A percentile compares a stretch with the other conserved stretches of the same genome.
phyloP scores from a whole-genome alignment of 2,329 filamentous ascomycete species.

The Hymenotorrendiella dingleyae region DNA sequence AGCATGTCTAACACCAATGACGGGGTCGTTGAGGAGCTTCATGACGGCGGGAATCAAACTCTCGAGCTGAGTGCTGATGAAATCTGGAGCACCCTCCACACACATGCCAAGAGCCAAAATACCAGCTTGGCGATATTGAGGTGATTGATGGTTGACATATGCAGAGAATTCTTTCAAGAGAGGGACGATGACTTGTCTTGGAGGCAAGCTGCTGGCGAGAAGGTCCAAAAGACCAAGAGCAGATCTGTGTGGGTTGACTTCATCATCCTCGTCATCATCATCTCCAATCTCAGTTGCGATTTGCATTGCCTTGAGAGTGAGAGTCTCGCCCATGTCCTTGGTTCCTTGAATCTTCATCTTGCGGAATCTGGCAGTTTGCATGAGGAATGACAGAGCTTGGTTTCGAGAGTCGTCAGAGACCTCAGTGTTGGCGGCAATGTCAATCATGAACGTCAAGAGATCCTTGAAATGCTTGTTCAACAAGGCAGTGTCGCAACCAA shows the following conservation, averaged over 20 bases:
- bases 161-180: conserved; percentile 79
- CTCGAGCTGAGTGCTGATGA: conserved; percentile 87
- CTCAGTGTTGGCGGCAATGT: conserved; percentile 69
- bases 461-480: conserved; percentile 83
- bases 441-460: conserved; percentile 88
- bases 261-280: conserved; percentile 65
- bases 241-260: conserved; percentile 76
- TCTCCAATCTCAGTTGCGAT: conserved; percentile 86
- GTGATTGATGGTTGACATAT: conserved; percentile 69
- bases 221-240: conserved; percentile 86
- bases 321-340: conserved; percentile 72
- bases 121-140: conserved; percentile 80
- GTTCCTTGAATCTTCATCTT: conserved; percentile 94
- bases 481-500: conserved; percentile 82
- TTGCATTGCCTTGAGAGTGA: conserved; percentile 82
- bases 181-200: conserved; percentile 89
- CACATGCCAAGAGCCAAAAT: conserved; percentile 90
- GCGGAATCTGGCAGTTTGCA: conserved; percentile 85
- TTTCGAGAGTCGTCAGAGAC: conserved; percentile 80
- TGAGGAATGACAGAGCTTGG: conserved; percentile 88
- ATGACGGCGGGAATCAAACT: conserved; percentile 81
- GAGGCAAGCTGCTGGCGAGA: conserved; percentile 80
- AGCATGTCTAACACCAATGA: conserved; percentile 77
- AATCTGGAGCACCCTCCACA: conserved; percentile 94
- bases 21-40: conserved; percentile 76